Base-by-base conservation (phyloP, 1,284 basidiomycete species). In the Pterulicium gracile region DNA sequence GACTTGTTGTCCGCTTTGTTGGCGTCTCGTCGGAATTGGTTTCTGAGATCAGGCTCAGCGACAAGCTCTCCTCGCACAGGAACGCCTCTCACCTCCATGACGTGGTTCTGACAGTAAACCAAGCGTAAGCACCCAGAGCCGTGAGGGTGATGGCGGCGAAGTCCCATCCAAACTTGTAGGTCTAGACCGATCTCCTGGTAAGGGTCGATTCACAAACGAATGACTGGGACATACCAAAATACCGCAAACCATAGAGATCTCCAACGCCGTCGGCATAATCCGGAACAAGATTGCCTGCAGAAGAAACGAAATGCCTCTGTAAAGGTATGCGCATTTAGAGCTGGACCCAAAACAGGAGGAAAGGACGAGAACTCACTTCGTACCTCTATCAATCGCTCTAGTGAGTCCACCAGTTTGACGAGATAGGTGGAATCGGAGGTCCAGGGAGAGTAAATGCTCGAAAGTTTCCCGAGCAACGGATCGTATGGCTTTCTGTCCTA, bases 1-100 rank as follows among this genome's bases (percentile, higher is more conserved):
- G 92, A 94, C 58, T 88, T 88, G 64, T 98, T 98, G 58, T 98
- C 95, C 0, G 96, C 96, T 43, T 86, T 80, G 63, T 98, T 98
- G 0, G 95, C 95, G 54, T 97, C 79, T 46, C 93, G 82, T 15
- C 96, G 86, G 71, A 98, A 98, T 47, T 80, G 79, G 1, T 93
- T 98, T 51, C 94, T 91, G 57, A n/a, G 27, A 47, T 21, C 46
- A 48, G 39, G 24, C 13, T 43, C 24, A 41, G 42, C n/a, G n/a
- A n/a, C n/a, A n/a, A n/a, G n/a, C n/a, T n/a, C n/a, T n/a, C n/a
- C n/a, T n/a, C n/a, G n/a, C n/a, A n/a, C n/a, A n/a, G n/a, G n/a
- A n/a, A n/a, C n/a, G n/a, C n/a, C 2, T 56, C 72, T 54, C 47
- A 90, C 88, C 91, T 70, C 96, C 96, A 98, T 2, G 90, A 81